phyloP scores from a whole-genome alignment of 169 alveolate species.

The Prorocentrum cordatum region DNA sequence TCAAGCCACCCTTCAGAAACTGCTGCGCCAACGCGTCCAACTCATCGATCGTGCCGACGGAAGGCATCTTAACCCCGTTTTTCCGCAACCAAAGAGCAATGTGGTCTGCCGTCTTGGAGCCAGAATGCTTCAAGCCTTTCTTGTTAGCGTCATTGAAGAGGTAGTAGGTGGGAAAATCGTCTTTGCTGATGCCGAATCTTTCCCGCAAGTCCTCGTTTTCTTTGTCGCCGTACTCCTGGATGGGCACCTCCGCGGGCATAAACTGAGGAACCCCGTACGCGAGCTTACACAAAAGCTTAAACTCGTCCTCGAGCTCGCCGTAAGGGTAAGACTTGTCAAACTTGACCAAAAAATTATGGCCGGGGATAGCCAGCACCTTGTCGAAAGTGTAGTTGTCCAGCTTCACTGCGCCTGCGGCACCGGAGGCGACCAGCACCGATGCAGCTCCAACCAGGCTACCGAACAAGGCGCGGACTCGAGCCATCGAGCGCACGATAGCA shows the following conservation, averaged over 20 bases:
- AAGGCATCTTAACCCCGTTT: background rate
- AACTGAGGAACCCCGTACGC: background rate
- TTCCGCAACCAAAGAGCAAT: background rate
- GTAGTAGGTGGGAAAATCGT: slow-evolving; percentile 28
- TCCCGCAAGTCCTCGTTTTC: slow-evolving; percentile 38
- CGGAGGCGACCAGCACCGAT: too few species aligned
- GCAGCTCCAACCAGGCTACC: too few species aligned
- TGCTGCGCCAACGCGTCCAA: slow-evolving; percentile 11
- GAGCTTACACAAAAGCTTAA: slow-evolving; percentile 28
- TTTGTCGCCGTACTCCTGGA: slow-evolving; percentile 49
- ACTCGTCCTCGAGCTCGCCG: slow-evolving; percentile 52
- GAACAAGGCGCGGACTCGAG: too few species aligned
- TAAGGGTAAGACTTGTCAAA: slow-evolving; percentile 40
- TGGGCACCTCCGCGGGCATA: background rate
- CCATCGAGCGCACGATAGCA: too few species aligned
- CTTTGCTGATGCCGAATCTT: slow-evolving; percentile 20
- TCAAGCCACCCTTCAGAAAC: slow-evolving; percentile 4
- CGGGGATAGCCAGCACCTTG: slow-evolving; percentile 22
- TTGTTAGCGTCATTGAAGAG: slow-evolving; percentile 55
- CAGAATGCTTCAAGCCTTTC: too few species aligned
- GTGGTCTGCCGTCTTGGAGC: too few species aligned
- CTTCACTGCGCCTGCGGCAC: slow-evolving; percentile 31
- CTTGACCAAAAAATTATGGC: slow-evolving; percentile 33
- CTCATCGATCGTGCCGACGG: slow-evolving; percentile 33
- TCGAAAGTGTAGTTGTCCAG: slow-evolving; percentile 50